These are phyloP conservation scores for Cryphonectria carpinicola DNA, from an alignment of 2,329 filamentous ascomycete genomes.

Conservation along the genomic window DNA sequence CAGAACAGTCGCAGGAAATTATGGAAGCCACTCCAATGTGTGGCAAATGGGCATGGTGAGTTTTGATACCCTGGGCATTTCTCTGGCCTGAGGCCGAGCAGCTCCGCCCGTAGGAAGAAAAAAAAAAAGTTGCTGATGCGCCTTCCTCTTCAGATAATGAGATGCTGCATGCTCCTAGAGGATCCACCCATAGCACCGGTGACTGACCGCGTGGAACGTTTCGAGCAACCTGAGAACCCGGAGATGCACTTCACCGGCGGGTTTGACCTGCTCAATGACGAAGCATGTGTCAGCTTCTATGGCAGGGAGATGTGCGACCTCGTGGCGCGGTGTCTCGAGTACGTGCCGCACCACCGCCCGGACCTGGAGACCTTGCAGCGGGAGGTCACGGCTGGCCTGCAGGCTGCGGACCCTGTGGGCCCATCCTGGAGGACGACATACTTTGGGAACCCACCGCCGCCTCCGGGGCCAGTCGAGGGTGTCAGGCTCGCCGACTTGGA, in stretches of 20 bases:
- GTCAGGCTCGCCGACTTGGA: background rate
- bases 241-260: slow-evolving; percentile 14
- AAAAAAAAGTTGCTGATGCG: background rate
- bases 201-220: background rate
- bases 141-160: background rate
- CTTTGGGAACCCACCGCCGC: slow-evolving; percentile 1
- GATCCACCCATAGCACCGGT: background rate
- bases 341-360: slow-evolving; percentile 11
- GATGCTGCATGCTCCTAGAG: slow-evolving; percentile 12
- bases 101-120: background rate
- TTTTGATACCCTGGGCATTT: background rate
- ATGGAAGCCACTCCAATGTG: slow-evolving; percentile 13
- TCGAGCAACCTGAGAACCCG: background rate
- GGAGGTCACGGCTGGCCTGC: background rate
- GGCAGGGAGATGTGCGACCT: background rate
- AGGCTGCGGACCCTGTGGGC: background rate
- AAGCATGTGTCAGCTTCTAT: background rate
- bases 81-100: background rate
- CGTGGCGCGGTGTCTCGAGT: slow-evolving; percentile 16
- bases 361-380: slow-evolving; percentile 5
- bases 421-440: background rate
- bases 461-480: background rate
- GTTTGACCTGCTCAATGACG: slow-evolving; percentile 1
- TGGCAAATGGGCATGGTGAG: slow-evolving; percentile 22
- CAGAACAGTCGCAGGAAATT: background rate